Evolutionary conservation across 805 yeast species (phyloP).

Genomic region (Hanseniaspora mollemarum): DNA sequence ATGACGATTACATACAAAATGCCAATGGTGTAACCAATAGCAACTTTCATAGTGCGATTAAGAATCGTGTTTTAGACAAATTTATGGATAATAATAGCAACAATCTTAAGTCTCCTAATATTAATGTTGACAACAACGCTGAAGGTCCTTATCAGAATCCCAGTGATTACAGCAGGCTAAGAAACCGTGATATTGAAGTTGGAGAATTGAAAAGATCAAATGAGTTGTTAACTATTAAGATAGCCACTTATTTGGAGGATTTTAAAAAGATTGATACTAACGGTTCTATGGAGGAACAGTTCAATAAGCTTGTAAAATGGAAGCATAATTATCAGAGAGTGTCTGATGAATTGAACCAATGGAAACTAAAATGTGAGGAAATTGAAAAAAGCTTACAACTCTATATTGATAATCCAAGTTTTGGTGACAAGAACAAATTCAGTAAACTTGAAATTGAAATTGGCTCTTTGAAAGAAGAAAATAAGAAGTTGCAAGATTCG

Average conservation of each 20-base stretch:
- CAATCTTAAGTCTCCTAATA: not conserved
- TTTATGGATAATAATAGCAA: not conserved
- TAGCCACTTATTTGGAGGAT: constrained; percentile 20
- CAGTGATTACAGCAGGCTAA: not conserved
- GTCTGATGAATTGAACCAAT: constrained; percentile 20
- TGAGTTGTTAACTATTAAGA: constrained; percentile 24
- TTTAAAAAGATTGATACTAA: constrained; percentile 25
- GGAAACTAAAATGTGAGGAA: constrained; percentile 18
- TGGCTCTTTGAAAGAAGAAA: not conserved
- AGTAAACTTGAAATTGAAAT: constrained; percentile 2
- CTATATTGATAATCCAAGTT: not conserved
- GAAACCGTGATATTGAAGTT: constrained; percentile 21
- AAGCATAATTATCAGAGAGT: constrained; percentile 5
- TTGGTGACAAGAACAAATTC: not conserved
- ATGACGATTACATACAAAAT: not conserved
- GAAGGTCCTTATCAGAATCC: not conserved
- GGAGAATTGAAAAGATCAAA: constrained; percentile 23
- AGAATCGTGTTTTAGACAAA: constrained; percentile 10
- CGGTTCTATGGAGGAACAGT: constrained; percentile 24
- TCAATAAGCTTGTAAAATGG: constrained; percentile 20
- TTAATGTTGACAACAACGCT: not conserved
- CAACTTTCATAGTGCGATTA: constrained; percentile 6
- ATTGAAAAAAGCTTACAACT: not conserved
- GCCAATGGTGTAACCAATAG: not conserved
- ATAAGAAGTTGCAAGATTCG: not conserved